These are phyloP conservation scores for Fusarium armeniacum DNA, from an alignment of 2,329 filamentous ascomycete genomes.

Conservation along the genomic window DNA sequence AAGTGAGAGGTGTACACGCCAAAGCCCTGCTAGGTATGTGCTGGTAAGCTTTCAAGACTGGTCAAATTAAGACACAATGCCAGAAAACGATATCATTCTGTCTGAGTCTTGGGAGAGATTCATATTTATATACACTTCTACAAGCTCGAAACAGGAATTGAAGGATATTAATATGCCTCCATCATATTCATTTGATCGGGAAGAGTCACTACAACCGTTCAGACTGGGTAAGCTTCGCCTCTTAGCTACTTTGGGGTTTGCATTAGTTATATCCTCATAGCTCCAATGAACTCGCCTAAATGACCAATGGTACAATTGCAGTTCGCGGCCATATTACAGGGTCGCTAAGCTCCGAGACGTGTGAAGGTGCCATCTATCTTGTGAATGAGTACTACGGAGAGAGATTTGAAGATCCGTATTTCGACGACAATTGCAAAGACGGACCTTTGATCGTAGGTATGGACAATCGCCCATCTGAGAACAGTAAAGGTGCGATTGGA, in stretches of 20 bases:
- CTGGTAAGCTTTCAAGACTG: not conserved
- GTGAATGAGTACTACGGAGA: not conserved
- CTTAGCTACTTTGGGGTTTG: not conserved
- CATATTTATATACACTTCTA: not conserved
- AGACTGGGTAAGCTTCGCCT: accelerated
- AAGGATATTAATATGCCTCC: not conserved
- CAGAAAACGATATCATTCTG: not conserved
- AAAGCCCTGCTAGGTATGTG: not conserved
- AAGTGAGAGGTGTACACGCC: not conserved
- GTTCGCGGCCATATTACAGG: not conserved
- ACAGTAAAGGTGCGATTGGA: too few species aligned
- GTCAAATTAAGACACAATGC: not conserved
- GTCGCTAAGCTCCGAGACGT: too few species aligned
- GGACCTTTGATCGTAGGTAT: not conserved
- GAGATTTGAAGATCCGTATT: accelerated
- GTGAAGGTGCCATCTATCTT: not conserved
- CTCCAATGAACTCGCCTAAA: not conserved
- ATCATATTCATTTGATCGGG: not conserved
- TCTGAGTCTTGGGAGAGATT: not conserved
- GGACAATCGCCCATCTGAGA: not conserved
- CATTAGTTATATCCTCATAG: not conserved
- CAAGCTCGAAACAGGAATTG: not conserved
- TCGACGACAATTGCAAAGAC: not conserved
- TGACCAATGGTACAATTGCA: not conserved
- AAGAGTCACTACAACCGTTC: too few species aligned